phyloP scores from a whole-genome alignment of 2,329 filamentous ascomycete species.

The Samsoniella hepiali region DNA sequence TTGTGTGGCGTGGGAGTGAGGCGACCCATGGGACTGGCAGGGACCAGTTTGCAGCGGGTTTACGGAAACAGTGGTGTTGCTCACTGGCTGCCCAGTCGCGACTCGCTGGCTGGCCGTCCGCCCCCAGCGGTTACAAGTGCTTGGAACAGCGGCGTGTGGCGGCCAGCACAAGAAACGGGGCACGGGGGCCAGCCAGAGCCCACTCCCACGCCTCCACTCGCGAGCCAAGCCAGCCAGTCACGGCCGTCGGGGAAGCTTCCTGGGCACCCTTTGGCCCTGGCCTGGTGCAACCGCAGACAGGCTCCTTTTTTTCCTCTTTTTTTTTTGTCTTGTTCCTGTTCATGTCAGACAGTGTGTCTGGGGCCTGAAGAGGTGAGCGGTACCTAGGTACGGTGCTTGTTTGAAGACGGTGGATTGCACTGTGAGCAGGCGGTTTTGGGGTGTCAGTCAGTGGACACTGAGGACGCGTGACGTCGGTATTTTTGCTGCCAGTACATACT shows the following conservation, averaged over 20 bases:
- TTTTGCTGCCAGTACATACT: no score
- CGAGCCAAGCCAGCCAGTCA: conserved; percentile 3
- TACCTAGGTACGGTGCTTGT: not conserved
- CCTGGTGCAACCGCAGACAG: not conserved
- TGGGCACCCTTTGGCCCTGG: not conserved
- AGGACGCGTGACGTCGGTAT: no score
- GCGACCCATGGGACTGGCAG: no score
- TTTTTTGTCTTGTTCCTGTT: not conserved
- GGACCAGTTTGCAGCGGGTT: no score
- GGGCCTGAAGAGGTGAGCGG: not conserved
- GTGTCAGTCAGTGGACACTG: not conserved
- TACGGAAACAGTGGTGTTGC: no score
- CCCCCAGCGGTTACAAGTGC: not conserved
- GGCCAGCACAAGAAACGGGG: not conserved
- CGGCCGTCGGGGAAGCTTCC: conserved; percentile 1
- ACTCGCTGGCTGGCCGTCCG: no score
- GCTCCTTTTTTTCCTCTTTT: not conserved
- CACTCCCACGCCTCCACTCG: not conserved
- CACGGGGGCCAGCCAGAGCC: not conserved
- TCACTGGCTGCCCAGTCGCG: no score
- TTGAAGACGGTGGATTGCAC: not conserved
- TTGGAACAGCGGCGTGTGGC: not conserved
- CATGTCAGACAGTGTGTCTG: not conserved
- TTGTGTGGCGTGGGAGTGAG: not conserved
- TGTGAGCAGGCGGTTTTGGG: not conserved